Base-by-base conservation (phyloP, 805 yeast genomes). In the Saccharomycodes ludwigii region DNA sequence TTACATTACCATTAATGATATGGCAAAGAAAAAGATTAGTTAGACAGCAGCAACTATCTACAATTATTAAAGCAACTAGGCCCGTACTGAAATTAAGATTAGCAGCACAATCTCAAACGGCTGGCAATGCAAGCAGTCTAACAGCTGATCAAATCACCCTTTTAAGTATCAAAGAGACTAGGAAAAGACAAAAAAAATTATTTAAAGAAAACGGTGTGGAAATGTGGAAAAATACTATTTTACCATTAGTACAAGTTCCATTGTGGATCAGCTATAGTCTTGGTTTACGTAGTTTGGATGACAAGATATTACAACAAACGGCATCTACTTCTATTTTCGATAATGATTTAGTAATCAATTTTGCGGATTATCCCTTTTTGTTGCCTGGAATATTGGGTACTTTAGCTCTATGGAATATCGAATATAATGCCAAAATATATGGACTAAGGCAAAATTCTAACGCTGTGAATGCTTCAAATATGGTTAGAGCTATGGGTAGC, bases 211-310 rank as follows among this genome's bases (percentile, higher is more conserved):
- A 77, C 45, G 60, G 65, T 7, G 81, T 85, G 32, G 88, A 83
- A 47, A 52, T 76, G 36, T 86, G 93, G 84, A 86, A 85, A 51
- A 75, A 80, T 44, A 58, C 73, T 34, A 44, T 80, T 4, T 59
- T 84, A 23, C 96, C 96, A 1, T 57, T 74, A 0, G 70, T 82
- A 12, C 97, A 86, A 49, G 65, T 88, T 14, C 97, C 97, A 0
- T 51, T 86, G 5, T 86, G 95, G 94, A 65, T 85, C 2, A 63
- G 77, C 3, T 63, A 86, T 65, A 77, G 91, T 9, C 61, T 76
- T 41, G 75, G 85, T 1, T 21, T 34, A 13, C 27, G 37, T n/a
- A n/a, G n/a, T 73, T 40, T 58, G 67, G 14, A 38, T 67, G 0
- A 50, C 74, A 30, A 58, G 29, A 29, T 9, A 22, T 12, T 2